Evolutionary conservation across 768 basidiomycete genomes (phyloP), one percentile per base, ranked within the genome.

Genomic region (Dioszegia aurantiaca): DNA sequence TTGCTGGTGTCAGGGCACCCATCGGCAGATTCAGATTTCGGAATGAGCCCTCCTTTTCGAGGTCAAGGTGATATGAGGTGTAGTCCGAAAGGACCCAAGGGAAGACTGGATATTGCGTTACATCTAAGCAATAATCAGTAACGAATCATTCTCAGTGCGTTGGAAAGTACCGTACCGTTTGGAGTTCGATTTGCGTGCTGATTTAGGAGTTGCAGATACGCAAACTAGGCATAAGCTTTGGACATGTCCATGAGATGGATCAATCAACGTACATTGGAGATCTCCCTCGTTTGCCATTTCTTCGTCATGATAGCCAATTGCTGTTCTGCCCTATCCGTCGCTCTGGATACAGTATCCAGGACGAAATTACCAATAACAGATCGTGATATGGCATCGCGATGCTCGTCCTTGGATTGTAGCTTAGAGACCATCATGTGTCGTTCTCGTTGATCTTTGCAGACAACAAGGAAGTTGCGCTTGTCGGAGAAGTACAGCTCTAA

Each of bases 401-500:
- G 83, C 81, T 52, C 82, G 70, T 19, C 79, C 62, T 44, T 80
- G 68, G 44, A 83, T 80, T 0, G 77, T 19, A 76, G 65, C 42
- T 68, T 69, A 9, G 52, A 58, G 11, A 72, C 64, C 2, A 74
- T 65, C 36, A 46, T 52, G 36, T 83, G 82, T 44, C 89, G 82
- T 47, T 83, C 83, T 60, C 82, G 79, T 68, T 84, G 84, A 59
- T 85, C 85, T 21, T 85, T 77, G 75, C 95, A 93, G 1, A 92
- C 87, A 28, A 90, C 80, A 21, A 97, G 80, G 43, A 95, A 79
- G 16, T 89, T 92, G 6, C 89, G 84, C 64, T 89, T 90, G 67
- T 97, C 93, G 66, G 85, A 87, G 81, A 95, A 90, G 77, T 93
- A 94, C 10, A 97, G 81, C 73, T 97, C 93, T 16, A 95, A 80